Base-by-base conservation (phyloP, 768 basidiomycete genomes). In the Suillus clintonianus region DNA sequence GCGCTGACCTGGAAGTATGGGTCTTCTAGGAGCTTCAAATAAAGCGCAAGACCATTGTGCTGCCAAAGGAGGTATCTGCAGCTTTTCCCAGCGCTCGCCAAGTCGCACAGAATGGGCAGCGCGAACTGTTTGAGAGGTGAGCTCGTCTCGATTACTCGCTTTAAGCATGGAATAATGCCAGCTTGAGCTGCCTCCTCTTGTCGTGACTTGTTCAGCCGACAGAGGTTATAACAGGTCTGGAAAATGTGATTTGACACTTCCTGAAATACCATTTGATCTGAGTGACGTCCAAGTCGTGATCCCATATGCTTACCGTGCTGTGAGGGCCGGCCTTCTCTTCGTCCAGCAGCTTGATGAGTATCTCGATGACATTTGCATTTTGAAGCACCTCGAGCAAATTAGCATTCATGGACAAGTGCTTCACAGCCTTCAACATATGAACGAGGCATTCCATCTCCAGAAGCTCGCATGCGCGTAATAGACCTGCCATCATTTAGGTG, bases 161-260 rank as follows among this genome's bases (percentile, higher is more conserved):
- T 92, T 47, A 99, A 84, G 68, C 92, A 87, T 3, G 97, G 96
- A 30, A 99, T 89, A 62, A 97, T 94, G 13, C 96, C 97, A 9
- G 94, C 94, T 71, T 95, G 91, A 2, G 96, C 97, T 14, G 97
- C 95, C 75, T 99, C 97, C 76, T 98, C 97, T 75, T 99, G 97
- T 58, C 97, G 83, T 3, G 88, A 86, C 77, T 97, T 97, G 78
- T 96, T 96, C 64, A 99, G 80, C 7, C 96, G 88, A 73, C 96
- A 98, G 19, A 99, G 89, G 68, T 97, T 97, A 81, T 94, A 99
- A 71, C 96, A 94, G 3, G 95, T 95, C 77, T 97, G 96, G 84
- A 99, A 95, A 64, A 97, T 88, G 70, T 98, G 95, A 67, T 98
- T 99, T 57, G 94, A 90, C 77, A 98, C 92, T 85, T 99, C 97